A percentile compares a stretch with the other conserved stretches of the same genome.
phyloP scores from a whole-genome alignment of 1,284 basidiomycete species.

The Rhodotorula sp. region DNA sequence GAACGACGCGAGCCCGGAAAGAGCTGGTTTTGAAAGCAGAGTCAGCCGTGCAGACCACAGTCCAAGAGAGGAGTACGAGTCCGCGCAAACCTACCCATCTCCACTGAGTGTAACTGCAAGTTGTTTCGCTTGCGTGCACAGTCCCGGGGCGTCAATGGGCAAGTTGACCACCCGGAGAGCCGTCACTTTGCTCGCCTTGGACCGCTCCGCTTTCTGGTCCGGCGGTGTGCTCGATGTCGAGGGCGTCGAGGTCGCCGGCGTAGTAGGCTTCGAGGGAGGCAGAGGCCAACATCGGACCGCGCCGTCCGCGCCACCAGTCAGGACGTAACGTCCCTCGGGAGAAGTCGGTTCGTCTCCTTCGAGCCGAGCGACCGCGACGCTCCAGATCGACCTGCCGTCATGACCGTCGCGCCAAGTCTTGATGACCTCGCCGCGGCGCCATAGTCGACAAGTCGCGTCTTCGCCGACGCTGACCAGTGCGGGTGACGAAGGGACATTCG shows the following conservation, averaged over 20 bases:
- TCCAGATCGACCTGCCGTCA: slow-evolving; percentile 30
- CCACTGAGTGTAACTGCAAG: no score
- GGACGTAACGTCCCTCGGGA: background rate
- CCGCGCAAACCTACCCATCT: no score
- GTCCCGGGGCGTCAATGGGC: no score
- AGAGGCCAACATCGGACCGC: slow-evolving; percentile 15
- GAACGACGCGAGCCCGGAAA: background rate
- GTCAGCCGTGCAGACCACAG: no score
- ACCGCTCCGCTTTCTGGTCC: no score
- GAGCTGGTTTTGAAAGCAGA: no score
- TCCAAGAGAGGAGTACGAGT: no score
- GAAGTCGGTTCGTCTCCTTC: background rate
- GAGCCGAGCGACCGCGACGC: background rate
- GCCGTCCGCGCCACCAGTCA: slow-evolving; percentile 30
- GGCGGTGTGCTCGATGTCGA: no score
- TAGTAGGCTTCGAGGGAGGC: background rate
- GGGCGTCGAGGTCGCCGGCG: background rate
- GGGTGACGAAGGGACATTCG: no score
- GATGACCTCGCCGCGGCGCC: background rate
- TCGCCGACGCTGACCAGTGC: background rate
- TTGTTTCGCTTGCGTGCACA: no score
- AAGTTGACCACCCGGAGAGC: no score
- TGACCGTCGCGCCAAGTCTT: slow-evolving; percentile 20
- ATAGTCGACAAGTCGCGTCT: slow-evolving; percentile 23
- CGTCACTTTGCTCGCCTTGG: no score